Conservation (phyloP, 768 basidiomycete genomes). For the Chalciporus sphaerocephalus region DNA sequence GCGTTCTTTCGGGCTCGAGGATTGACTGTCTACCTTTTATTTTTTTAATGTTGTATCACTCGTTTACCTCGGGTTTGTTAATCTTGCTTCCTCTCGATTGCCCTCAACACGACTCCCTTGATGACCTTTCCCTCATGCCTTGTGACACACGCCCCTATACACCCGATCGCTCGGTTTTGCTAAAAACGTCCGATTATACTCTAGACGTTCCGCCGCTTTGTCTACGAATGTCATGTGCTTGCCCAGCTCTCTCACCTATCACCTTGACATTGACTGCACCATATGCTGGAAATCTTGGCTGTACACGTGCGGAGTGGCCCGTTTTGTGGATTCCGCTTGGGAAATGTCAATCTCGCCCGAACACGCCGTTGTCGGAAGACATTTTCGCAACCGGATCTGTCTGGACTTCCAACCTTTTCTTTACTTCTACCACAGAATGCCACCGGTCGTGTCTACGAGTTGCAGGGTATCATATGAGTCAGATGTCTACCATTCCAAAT, state of each 20-base stretch:
- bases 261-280: neutral
- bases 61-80: neutral
- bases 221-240: neutral
- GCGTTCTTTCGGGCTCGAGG: neutral
- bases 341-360: neutral
- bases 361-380: neutral
- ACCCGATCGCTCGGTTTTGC: neutral
- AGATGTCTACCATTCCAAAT: no score
- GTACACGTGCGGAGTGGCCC: no score
- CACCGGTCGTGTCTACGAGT: no score
- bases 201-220: neutral
- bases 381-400: neutral
- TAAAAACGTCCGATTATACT: neutral
- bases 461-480: no score
- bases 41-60: slow-evolving; percentile 10
- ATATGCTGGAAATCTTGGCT: neutral
- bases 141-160: neutral
- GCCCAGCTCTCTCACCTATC: neutral
- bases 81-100: neutral
- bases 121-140: neutral
- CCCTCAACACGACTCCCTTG: neutral
- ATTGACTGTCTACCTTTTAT: neutral
- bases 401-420: no score
- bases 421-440: no score
- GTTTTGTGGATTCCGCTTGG: neutral